Percentiles rank a stretch among this genome's conserved stretches.
phyloP scores from a whole-genome alignment of 495 filamentous ascomycete species.

The Alectoria sarmentosa region DNA sequence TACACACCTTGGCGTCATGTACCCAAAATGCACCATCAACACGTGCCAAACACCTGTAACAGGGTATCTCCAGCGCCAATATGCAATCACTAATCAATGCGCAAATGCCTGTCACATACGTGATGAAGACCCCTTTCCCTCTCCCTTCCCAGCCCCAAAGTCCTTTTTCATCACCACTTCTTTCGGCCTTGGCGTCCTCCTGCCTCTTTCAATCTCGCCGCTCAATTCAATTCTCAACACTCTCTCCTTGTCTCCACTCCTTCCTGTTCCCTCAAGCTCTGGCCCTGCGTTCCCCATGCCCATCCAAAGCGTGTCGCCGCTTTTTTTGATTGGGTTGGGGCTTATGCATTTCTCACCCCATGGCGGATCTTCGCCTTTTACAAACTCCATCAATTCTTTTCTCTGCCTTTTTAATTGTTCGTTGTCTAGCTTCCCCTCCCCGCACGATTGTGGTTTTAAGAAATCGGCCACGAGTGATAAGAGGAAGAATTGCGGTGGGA shows the following conservation, averaged over 20 bases:
- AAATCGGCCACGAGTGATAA: slow-evolving; percentile 59
- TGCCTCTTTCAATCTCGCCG: slow-evolving; percentile 22
- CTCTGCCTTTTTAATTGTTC: slow-evolving; percentile 49
- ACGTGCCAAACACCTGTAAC: neutral
- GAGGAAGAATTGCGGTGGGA: slow-evolving; percentile 84
- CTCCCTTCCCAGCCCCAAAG: neutral
- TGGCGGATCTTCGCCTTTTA: slow-evolving; percentile 47
- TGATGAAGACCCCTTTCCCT: neutral
- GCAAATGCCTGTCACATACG: neutral
- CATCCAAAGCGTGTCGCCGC: slow-evolving; percentile 52
- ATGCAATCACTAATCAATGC: neutral
- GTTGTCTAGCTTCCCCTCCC: slow-evolving; percentile 24
- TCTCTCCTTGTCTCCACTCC: slow-evolving; percentile 63
- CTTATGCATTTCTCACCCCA: slow-evolving; percentile 78
- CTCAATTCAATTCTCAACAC: slow-evolving; percentile 55
- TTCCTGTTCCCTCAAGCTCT: slow-evolving; percentile 55
- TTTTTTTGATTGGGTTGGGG: slow-evolving; percentile 51
- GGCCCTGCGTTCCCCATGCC: slow-evolving; percentile 63
- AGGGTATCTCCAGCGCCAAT: slow-evolving; percentile 3
- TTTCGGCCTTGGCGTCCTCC: slow-evolving; percentile 16
- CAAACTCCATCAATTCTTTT: slow-evolving; percentile 49
- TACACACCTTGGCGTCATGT: neutral
- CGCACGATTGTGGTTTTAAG: slow-evolving; percentile 37
- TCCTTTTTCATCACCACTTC: slow-evolving; percentile 18
- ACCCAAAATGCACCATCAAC: slow-evolving; percentile 7